phyloP scores from a whole-genome alignment of 495 filamentous ascomycete species.

The Xylaria longipes region DNA sequence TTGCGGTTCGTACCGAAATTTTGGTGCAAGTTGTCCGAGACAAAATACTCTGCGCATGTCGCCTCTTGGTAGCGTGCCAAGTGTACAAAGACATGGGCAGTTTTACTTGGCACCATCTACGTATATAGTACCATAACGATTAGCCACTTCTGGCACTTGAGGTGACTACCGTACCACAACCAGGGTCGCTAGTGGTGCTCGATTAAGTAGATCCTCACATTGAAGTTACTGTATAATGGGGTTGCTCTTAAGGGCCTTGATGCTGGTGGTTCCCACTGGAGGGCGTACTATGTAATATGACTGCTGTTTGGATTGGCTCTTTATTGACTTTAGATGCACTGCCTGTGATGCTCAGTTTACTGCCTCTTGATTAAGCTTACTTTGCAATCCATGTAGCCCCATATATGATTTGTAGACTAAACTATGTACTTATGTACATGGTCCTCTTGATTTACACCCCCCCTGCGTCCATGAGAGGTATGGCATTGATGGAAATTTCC shows the following conservation, averaged over 20 bases:
- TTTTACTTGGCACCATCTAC: no score
- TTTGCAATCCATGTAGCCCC: slow-evolving; percentile 10
- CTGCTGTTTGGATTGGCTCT: background rate
- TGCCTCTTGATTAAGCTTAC: slow-evolving; percentile 2
- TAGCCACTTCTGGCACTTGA: background rate
- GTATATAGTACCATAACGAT: no score
- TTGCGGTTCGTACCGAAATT: no score
- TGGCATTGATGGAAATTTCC: background rate
- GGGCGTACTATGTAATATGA: background rate
- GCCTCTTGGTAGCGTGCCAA: no score
- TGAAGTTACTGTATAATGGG: background rate
- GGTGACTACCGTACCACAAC: no score
- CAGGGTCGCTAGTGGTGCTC: no score
- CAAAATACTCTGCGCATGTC: no score
- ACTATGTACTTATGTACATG: background rate
- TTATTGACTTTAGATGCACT: background rate
- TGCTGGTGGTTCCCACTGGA: background rate
- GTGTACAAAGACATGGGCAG: no score
- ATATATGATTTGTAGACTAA: background rate
- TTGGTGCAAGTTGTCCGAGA: no score
- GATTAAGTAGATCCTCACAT: background rate
- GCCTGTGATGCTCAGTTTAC: background rate
- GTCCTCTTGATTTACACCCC: background rate
- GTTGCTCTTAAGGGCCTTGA: background rate
- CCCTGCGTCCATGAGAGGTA: slow-evolving; percentile 3